Percentiles rank a stretch among this genome's conserved stretches.
phyloP scores from a whole-genome alignment of 257 asterid genomes.

The Primulina huaijiensis region DNA sequence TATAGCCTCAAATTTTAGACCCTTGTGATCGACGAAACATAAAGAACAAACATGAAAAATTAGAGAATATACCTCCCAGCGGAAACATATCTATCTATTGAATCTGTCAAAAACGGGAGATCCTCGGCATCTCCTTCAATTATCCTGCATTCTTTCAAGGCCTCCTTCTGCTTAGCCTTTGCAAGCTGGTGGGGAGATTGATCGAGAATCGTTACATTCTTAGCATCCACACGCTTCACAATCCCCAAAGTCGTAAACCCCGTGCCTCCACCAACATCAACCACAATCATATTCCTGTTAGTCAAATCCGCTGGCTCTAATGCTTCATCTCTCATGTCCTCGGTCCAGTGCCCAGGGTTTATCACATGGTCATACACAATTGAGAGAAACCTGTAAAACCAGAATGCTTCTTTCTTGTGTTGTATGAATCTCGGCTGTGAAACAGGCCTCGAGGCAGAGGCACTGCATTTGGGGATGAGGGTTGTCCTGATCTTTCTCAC shows the following conservation, averaged over 20 bases:
- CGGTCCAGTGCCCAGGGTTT: slow-evolving; percentile 99
- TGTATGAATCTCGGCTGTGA: slow-evolving; percentile 91
- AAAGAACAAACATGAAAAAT: slow-evolving; percentile 8
- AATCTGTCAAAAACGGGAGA: slow-evolving; percentile 79
- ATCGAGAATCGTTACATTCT: slow-evolving; percentile 95
- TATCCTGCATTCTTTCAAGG: slow-evolving; percentile 78
- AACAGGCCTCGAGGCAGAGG: slow-evolving; percentile 74
- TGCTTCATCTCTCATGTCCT: slow-evolving; percentile 97
- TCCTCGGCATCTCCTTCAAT: slow-evolving; percentile 98
- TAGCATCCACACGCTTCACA: slow-evolving; percentile 80
- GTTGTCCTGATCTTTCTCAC: slow-evolving; percentile 25
- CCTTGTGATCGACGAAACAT: background rate
- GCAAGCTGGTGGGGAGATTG: slow-evolving; percentile 99
- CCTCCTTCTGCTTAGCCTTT: slow-evolving; percentile 85
- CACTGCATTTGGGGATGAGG: slow-evolving; percentile 61
- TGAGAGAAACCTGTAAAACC: slow-evolving; percentile 88
- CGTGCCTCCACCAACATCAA: slow-evolving; percentile 96
- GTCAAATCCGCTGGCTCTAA: slow-evolving; percentile 84
- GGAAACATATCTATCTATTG: slow-evolving; percentile 73
- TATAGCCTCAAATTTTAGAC: background rate
- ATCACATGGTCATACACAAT: slow-evolving; percentile 90
- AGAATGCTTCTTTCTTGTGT: slow-evolving; percentile 92
- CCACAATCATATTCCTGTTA: slow-evolving; percentile 55
- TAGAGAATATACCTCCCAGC: slow-evolving; percentile 77
- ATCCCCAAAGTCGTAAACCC: slow-evolving; percentile 94